A percentile compares a stretch with the other conserved stretches of the same genome.
phyloP scores from a whole-genome alignment of 2,329 filamentous ascomycete genomes.

The Penicillium sp. region DNA sequence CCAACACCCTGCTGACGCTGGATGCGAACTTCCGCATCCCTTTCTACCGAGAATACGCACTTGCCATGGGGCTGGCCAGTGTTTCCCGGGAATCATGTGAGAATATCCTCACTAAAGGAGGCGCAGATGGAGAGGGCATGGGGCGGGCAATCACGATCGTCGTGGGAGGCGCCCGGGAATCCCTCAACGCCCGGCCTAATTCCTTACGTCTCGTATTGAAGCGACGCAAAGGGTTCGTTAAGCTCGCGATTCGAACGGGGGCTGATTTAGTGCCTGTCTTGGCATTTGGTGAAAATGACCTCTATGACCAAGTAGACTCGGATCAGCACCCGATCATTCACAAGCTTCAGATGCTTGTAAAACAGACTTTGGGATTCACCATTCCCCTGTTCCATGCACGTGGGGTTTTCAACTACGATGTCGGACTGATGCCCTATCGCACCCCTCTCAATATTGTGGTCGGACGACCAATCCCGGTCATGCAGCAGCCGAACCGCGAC shows the following conservation, averaged over 20 bases:
- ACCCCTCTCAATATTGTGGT: slow-evolving; percentile 85
- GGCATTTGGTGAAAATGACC: slow-evolving; percentile 90
- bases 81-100: slow-evolving; percentile 91
- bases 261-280: slow-evolving; percentile 91
- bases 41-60: slow-evolving; percentile 90
- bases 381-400: slow-evolving; percentile 85
- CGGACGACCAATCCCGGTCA: slow-evolving; percentile 73
- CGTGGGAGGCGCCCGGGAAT: slow-evolving; percentile 87
- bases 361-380: slow-evolving; percentile 87
- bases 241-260: slow-evolving; percentile 86
- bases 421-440: slow-evolving; percentile 92
- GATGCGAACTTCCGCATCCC: slow-evolving; percentile 94
- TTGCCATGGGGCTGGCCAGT: slow-evolving; percentile 80
- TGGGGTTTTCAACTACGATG: slow-evolving; percentile 96
- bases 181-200: slow-evolving; percentile 80
- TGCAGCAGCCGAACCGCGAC: slow-evolving; percentile 52
- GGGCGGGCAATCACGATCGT: slow-evolving; percentile 97
- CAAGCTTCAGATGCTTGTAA: slow-evolving; percentile 76
- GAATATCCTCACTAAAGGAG: slow-evolving; percentile 79
- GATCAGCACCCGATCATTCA: slow-evolving; percentile 75
- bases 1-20: slow-evolving; percentile 88
- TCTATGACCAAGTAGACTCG: slow-evolving; percentile 86
- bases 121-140: slow-evolving; percentile 74
- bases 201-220: slow-evolving; percentile 74
- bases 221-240: slow-evolving; percentile 87